Base-by-base conservation (phyloP, 2,329 filamentous ascomycete genomes). In the Ophiognomonia clavigignenti-juglandacearum region DNA sequence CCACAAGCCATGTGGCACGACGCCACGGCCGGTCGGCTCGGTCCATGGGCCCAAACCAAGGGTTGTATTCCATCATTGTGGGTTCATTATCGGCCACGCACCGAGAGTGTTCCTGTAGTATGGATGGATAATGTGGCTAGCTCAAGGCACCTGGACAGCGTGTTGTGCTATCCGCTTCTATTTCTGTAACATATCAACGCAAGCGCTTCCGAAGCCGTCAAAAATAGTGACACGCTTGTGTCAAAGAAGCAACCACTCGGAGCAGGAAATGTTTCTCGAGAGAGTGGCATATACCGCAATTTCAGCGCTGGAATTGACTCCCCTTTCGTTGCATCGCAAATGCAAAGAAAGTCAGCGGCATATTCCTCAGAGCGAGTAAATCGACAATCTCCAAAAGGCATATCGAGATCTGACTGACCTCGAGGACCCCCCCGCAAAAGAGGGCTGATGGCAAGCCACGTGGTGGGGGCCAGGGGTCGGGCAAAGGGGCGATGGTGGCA, bases 391-490 rank as follows among this genome's bases (percentile, higher is more conserved):
- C n/a, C 10, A 35, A 8, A 4, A 8, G 4, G 18, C 32, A 1
- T 18, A n/a, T n/a, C n/a, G n/a, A n/a, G n/a, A n/a, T n/a, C n/a
- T n/a, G n/a, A n/a, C 32, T 35, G n/a, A 8, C 32, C 24, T 19
- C n/a, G 29, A 19, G 9, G 27, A 26, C 24, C 6, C 24, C 6
- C 24, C 24, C 24, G 6, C 6, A 31, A 26, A 45, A 23, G 34
- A n/a, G 26, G 37, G 35, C 24, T 31, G 27, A 31, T 31, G 27
- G 23, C 7, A 26, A 26, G 43, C 43, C 43, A 45, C 43, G 35
- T 39, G 24, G 20, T 45, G 43, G 43, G 35, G 43, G 43, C 43
- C 35, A 45, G 43, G 26, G 36, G 19, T 13, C 11, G 26, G n/a
- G 22, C 27, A 20, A 38, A 39, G 29, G n/a, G 29, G 29, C 29